phyloP scores from a whole-genome alignment of 257 asterid species.

The Solanum megistacrolobum region DNA sequence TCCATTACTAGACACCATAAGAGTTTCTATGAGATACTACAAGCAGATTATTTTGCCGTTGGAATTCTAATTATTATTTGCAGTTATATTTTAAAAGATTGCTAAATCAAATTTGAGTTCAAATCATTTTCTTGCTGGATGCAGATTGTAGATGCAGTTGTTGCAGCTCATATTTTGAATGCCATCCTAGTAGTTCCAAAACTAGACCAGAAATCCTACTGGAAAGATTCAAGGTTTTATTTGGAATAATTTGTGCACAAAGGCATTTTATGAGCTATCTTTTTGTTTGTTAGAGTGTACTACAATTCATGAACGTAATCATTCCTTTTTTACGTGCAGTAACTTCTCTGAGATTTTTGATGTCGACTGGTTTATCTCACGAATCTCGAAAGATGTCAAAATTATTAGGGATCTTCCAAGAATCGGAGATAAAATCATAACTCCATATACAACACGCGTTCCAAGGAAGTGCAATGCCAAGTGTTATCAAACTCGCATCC shows the following conservation, averaged over 20 bases:
- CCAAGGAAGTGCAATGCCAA: conserved; percentile 57
- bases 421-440: conserved; percentile 28
- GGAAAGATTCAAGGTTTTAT: conserved; percentile 67
- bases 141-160: conserved; percentile 81
- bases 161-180: conserved; percentile 65
- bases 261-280: not conserved
- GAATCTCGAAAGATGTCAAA: conserved; percentile 39
- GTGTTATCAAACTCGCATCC: conserved; percentile 54
- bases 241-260: not conserved
- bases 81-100: not conserved
- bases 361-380: conserved; percentile 41
- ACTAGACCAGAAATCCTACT: conserved; percentile 65
- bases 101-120: not conserved
- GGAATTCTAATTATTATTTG: not conserved
- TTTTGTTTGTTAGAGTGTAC: not conserved
- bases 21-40: not conserved
- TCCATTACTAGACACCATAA: not conserved
- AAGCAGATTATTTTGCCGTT: not conserved
- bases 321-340: conserved; percentile 29
- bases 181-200: conserved; percentile 64
- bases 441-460: conserved; percentile 30
- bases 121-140: not conserved
- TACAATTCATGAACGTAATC: not conserved
- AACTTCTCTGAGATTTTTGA: conserved; percentile 72
- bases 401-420: conserved; percentile 43